phyloP scores from a whole-genome alignment of 2,329 filamentous ascomycete species.

The Didymella arachidicola region DNA sequence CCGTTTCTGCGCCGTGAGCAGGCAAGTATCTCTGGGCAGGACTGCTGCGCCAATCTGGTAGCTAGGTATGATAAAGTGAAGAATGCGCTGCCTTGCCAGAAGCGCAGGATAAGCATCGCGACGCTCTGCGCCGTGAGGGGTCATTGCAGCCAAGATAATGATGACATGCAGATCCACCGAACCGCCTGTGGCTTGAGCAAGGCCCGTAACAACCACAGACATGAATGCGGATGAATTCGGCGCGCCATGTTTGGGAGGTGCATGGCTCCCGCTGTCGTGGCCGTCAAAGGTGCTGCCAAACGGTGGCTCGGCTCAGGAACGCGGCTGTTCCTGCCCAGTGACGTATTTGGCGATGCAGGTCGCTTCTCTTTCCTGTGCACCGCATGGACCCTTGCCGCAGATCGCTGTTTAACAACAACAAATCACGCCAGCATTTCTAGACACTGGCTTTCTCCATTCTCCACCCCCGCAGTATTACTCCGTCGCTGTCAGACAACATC shows the following conservation, averaged over 20 bases:
- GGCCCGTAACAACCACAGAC: constrained; percentile 10
- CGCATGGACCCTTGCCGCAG: constrained; percentile 17
- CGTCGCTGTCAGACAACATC: constrained; percentile 1
- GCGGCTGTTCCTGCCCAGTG: constrained; percentile 10
- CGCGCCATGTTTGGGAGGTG: constrained; percentile 4
- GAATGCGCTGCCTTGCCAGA: constrained; percentile 14
- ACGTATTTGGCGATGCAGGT: constrained; percentile 16
- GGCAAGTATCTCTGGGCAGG: not conserved
- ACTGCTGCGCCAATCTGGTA: constrained; percentile 1
- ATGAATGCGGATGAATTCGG: constrained; percentile 9
- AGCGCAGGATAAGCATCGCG: constrained; percentile 11
- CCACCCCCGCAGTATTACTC: constrained; percentile 18
- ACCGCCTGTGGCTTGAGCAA: constrained; percentile 19
- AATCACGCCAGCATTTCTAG: constrained; percentile 6
- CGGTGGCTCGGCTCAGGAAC: constrained; percentile 21
- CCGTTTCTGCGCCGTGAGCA: constrained; percentile 12
- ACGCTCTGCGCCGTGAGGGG: constrained; percentile 16
- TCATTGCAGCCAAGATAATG: constrained; percentile 20
- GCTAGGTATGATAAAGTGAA: constrained; percentile 1
- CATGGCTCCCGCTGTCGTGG: constrained; percentile 21
- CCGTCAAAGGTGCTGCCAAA: constrained; percentile 12
- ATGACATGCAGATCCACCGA: constrained; percentile 28
- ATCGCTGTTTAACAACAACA: constrained; percentile 17
- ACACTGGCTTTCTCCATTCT: constrained; percentile 1
- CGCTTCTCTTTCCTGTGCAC: constrained; percentile 15